Conservation (phyloP, 192 early-diverging fungal species). For the Chytriomyces sp. region DNA sequence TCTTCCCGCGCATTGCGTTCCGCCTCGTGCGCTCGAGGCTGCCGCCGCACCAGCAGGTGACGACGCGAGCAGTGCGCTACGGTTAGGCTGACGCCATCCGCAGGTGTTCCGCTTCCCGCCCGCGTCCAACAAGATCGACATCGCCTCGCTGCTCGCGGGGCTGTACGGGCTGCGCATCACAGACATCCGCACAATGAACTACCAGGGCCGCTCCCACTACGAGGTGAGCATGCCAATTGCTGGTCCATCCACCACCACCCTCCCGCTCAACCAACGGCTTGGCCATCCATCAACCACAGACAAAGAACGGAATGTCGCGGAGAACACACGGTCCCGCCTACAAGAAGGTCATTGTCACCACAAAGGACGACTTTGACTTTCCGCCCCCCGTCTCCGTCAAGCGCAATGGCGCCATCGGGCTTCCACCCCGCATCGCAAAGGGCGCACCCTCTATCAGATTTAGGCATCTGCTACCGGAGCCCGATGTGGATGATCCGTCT, state of each 20-base stretch:
- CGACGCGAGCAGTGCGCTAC: too few species aligned
- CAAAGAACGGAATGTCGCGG: slow-evolving; percentile 25
- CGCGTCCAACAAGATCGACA: slow-evolving; percentile 91
- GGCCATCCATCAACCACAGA: too few species aligned
- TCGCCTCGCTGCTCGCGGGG: slow-evolving; percentile 78
- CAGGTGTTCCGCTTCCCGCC: slow-evolving; percentile 90
- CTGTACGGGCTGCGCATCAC: slow-evolving; percentile 82
- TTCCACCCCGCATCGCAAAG: slow-evolving; percentile 33
- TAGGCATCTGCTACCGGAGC: slow-evolving; percentile 26
- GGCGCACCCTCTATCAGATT: slow-evolving; percentile 17
- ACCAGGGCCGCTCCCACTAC: slow-evolving; percentile 58
- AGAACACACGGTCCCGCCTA: slow-evolving; percentile 30
- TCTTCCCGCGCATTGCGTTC: slow-evolving; percentile 86
- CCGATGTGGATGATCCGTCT: neutral
- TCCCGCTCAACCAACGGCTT: too few species aligned
- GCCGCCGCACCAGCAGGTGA: slow-evolving; percentile 80
- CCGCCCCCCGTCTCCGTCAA: slow-evolving; percentile 43
- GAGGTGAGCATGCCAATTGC: too few species aligned
- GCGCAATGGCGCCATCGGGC: slow-evolving; percentile 31
- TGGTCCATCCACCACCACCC: too few species aligned
- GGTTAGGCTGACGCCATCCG: too few species aligned
- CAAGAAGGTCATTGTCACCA: slow-evolving; percentile 75
- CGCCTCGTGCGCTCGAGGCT: slow-evolving; percentile 78
- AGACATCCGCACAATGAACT: slow-evolving; percentile 90
- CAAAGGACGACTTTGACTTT: slow-evolving; percentile 67